Percentiles rank a stretch among this genome's conserved stretches.
Evolutionary conservation across 306 rosid species (phyloP).

Genomic region (Quercus robur): DNA sequence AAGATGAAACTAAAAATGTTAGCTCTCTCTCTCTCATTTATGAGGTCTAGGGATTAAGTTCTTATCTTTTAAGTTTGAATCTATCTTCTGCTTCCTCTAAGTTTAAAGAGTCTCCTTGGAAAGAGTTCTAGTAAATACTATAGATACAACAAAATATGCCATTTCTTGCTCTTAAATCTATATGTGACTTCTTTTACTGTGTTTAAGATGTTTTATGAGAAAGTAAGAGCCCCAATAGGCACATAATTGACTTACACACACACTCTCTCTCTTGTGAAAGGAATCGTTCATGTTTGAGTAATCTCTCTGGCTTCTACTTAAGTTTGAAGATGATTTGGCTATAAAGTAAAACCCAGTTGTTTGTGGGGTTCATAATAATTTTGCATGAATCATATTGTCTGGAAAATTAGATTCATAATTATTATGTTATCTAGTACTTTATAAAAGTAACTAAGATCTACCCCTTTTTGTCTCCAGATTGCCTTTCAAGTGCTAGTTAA

Average conservation of each 20-base stretch:
- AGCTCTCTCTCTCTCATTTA: conserved; percentile 21
- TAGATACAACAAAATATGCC: conserved; percentile 41
- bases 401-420: conserved; percentile 35
- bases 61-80: conserved; percentile 24
- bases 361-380: conserved; percentile 46
- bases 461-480: conserved; percentile 55
- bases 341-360: conserved; percentile 35
- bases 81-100: conserved; percentile 1
- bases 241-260: conserved; percentile 16
- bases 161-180: conserved; percentile 21
- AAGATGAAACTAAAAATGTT: conserved; percentile 85
- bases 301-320: conserved; percentile 42
- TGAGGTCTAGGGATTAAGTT: not conserved
- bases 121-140: conserved; percentile 17
- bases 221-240: conserved; percentile 10
- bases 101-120: conserved; percentile 30
- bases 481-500: conserved; percentile 87
- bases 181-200: conserved; percentile 16
- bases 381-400: conserved; percentile 47
- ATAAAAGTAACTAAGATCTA: conserved; percentile 36
- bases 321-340: conserved; percentile 37
- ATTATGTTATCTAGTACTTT: conserved; percentile 30
- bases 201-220: conserved; percentile 17
- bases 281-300: conserved; percentile 35
- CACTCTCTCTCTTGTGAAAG: conserved; percentile 11